Percentiles rank a stretch among this genome's conserved stretches.
Evolutionary conservation across 2,329 filamentous ascomycete species (phyloP).

Genomic region (Trichoderma simmonsii): DNA sequence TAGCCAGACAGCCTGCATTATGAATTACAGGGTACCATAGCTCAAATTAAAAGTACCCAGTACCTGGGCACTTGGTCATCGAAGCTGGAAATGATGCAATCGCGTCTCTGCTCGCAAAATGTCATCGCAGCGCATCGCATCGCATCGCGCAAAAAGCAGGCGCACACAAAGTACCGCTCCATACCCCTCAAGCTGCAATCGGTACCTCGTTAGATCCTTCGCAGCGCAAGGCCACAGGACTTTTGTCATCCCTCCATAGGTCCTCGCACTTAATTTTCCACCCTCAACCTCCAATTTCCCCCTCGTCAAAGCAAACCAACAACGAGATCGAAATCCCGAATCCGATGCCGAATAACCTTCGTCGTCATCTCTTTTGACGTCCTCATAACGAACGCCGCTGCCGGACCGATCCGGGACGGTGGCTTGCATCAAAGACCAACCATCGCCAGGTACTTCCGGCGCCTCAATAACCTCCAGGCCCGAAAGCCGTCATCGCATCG

Average conservation of each 20-base stretch:
- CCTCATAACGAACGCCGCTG: background rate
- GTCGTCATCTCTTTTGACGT: background rate
- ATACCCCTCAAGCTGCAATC: background rate
- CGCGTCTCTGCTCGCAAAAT: background rate
- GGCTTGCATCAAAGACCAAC: background rate
- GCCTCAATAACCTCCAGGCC: background rate
- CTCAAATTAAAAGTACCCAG: accelerated
- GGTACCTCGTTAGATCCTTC: background rate
- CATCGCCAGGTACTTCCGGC: background rate
- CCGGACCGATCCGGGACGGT: conserved; percentile 11
- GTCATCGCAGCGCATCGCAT: background rate
- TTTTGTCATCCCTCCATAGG: background rate
- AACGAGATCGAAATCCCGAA: background rate
- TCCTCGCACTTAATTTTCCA: background rate
- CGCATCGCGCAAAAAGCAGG: background rate
- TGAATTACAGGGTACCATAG: background rate
- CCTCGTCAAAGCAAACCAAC: background rate
- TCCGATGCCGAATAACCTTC: background rate
- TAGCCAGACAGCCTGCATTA: accelerated
- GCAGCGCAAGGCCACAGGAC: background rate
- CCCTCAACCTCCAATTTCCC: background rate
- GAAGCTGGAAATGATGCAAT: conserved; percentile 11
- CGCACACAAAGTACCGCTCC: background rate
- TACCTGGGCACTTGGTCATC: background rate
- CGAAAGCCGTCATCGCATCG: background rate